Evolutionary conservation across 805 yeast genomes (phyloP).

Genomic region (Metschnikowia matae): DNA sequence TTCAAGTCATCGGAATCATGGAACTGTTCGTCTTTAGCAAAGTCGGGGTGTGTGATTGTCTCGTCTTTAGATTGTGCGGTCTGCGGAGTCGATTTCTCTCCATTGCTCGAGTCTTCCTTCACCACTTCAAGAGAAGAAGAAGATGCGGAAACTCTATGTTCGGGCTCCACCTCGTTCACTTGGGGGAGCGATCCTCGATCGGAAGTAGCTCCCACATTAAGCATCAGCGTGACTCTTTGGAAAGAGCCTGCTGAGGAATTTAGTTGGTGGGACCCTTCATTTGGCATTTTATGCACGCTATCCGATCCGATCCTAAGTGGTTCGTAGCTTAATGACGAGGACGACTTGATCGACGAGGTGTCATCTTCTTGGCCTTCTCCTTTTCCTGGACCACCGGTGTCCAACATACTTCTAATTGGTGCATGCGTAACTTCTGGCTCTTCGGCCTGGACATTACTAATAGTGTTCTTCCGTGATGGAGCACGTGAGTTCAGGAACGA

Average conservation of each 20-base stretch:
- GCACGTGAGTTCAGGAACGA: constrained; percentile 24
- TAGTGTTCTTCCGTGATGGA: constrained; percentile 33
- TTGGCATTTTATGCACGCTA: constrained; percentile 10
- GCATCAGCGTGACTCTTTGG: constrained; percentile 27
- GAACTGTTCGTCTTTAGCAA: constrained; percentile 12
- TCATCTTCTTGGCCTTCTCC: constrained; percentile 10
- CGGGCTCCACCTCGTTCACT: constrained; percentile 6
- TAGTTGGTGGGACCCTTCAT: constrained; percentile 12
- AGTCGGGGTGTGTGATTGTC: background rate
- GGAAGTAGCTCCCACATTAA: constrained; percentile 18
- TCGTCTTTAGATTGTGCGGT: background rate
- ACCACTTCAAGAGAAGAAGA: constrained; percentile 11
- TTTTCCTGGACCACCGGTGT: constrained; percentile 18
- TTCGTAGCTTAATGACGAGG: constrained; percentile 22
- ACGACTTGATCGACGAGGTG: constrained; percentile 21
- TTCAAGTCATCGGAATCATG: constrained; percentile 16
- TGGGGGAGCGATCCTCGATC: constrained; percentile 4
- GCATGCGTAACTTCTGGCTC: constrained; percentile 20
- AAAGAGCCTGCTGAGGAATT: constrained; percentile 9
- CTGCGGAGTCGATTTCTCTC: background rate
- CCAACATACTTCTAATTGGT: constrained; percentile 39
- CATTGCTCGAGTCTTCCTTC: constrained; percentile 4
- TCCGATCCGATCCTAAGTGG: constrained; percentile 16
- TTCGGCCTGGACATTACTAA: constrained; percentile 10
- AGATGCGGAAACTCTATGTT: background rate